Evolutionary conservation across 192 early-diverging fungal species (phyloP), one percentile per base, ranked within the genome.

Genomic region (Backusella morwellensis): DNA sequence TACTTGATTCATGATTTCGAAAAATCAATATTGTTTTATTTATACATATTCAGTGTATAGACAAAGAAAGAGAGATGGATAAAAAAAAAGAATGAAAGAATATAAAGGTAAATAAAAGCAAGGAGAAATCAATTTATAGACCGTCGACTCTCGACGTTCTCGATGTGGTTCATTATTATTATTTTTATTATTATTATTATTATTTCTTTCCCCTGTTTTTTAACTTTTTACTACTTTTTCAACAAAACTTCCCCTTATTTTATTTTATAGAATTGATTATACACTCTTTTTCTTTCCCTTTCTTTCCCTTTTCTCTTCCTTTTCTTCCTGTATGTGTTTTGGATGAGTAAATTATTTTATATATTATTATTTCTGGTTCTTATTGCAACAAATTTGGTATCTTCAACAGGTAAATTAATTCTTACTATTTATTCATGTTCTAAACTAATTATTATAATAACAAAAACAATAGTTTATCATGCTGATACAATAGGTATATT

Each of bases 81-180:
- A 29, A 0, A 21, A 54, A 54, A 54, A 21, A 54, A 21, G 29
- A 56, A n/a, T 23, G 6, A 21, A 56, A 56, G 21, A 21, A 56
- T 52, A 54, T 52, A 52, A 8, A 54, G 5, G 19, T n/a, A 54
- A 26, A 56, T 3, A 56, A 56, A 21, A 21, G 21, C 19, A 56
- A 59, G 56, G 56, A 59, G 56, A 59, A 59, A 59, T 21, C 23
- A 59, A 59, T 59, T 59, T 59, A 59, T 26, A 59, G 23, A 59
- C 26, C 11, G 56, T 63, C 12, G 23, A 29, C 21, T 63, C 29
- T 29, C 3, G 12, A 63, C 26, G 56, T 63, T 63, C 26, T 63
- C 56, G 56, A 29, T 63, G 11, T 26, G 26, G 12, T 29, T 59
- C 26, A 23, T 63, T 63, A 63, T 59, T 59, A 56, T 56, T 56